Evolutionary conservation across 2,329 filamentous ascomycete species (phyloP).

Genomic region (Claviceps sp.): DNA sequence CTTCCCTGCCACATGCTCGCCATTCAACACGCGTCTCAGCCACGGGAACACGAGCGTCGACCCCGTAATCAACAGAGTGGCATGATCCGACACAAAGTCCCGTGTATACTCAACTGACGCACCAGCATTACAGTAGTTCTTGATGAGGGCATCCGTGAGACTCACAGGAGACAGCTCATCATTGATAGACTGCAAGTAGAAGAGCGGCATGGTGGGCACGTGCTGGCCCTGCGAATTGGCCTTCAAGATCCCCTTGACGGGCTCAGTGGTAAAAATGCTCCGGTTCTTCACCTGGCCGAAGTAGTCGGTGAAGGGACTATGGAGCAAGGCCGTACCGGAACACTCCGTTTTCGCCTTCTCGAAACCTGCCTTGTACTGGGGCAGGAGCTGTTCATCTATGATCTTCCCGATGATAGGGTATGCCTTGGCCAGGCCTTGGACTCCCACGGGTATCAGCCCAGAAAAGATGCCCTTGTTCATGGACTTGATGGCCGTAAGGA

Average conservation of each 20-base stretch:
- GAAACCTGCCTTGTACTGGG: constrained; percentile 3
- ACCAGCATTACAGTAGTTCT: constrained; percentile 2
- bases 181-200: background rate
- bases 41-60: background rate
- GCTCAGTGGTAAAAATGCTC: background rate
- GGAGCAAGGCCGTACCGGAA: background rate
- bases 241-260: background rate
- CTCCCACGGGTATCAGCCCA: constrained; percentile 11
- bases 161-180: background rate
- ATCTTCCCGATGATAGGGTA: constrained; percentile 7
- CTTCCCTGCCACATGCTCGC: background rate
- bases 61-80: background rate
- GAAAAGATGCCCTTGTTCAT: constrained; percentile 9
- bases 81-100: background rate
- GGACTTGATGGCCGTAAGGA: constrained; percentile 4
- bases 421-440: constrained; percentile 11
- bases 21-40: background rate
- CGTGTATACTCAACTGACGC: background rate
- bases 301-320: background rate
- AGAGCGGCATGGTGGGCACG: constrained; percentile 1
- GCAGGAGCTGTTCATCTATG: constrained; percentile 9
- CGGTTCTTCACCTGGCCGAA: background rate
- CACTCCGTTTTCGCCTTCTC: background rate
- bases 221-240: background rate
- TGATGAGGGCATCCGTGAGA: background rate